Percentiles rank a stretch among this genome's conserved stretches.
These are phyloP conservation scores for Acanthamoeba healyi DNA, from an alignment of 208 protist genomes.

Conservation along the genomic window DNA sequence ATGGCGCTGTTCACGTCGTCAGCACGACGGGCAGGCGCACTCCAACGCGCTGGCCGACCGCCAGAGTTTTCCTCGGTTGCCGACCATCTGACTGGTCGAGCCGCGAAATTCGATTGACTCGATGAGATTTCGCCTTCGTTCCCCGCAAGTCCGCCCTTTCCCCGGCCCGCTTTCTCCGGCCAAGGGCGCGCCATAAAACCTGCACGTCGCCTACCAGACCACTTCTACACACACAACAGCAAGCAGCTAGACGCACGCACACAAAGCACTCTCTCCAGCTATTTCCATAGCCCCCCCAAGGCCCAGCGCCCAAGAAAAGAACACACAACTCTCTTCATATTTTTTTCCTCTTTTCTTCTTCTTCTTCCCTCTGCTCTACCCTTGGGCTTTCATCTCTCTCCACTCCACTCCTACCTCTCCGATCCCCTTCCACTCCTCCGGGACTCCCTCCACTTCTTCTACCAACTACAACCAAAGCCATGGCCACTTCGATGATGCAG, in stretches of 20 bases:
- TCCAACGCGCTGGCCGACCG: background rate
- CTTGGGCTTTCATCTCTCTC: background rate
- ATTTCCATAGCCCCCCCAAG: too few relatives aligned
- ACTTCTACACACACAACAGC: background rate
- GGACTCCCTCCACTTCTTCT: background rate
- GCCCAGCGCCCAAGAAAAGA: background rate
- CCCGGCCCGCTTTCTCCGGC: background rate
- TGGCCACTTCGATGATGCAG: background rate
- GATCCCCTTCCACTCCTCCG: background rate
- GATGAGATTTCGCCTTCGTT: background rate
- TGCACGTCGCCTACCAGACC: background rate
- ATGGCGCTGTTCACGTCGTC: background rate
- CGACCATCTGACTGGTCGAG: background rate
- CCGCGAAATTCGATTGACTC: background rate
- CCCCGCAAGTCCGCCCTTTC: background rate
- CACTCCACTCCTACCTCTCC: background rate
- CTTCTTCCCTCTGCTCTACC: background rate
- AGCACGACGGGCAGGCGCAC: background rate
- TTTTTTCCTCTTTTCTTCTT: background rate
- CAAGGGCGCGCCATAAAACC: background rate
- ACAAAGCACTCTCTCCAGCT: background rate
- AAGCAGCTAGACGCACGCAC: background rate
- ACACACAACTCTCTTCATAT: background rate
- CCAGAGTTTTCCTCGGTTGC: constrained; percentile 1
- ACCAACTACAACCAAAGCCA: background rate